Conservation (phyloP, 352 stramenopile genomes). For the Globisporangium canariense region DNA sequence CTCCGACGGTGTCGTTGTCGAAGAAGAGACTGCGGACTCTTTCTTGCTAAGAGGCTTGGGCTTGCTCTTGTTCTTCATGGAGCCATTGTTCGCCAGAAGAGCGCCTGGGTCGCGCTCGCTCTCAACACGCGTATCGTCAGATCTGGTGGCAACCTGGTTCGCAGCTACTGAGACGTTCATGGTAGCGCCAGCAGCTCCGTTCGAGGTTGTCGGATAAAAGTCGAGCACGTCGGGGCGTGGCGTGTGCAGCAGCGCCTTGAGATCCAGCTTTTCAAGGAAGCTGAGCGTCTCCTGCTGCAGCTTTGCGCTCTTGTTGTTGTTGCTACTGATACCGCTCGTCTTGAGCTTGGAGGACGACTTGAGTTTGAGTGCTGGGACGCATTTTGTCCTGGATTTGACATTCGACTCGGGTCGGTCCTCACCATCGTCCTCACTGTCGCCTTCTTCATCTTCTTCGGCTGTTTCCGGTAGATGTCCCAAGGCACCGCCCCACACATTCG, state of each 20-base stretch:
- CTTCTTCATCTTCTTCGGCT: slow-evolving; percentile 17
- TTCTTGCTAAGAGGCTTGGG: not conserved
- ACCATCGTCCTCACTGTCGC: slow-evolving; percentile 24
- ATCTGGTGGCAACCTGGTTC: not conserved
- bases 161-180: too few relatives aligned
- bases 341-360: not conserved
- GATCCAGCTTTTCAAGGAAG: slow-evolving; percentile 59
- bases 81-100: not conserved
- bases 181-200: slow-evolving; percentile 1
- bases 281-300: slow-evolving; percentile 46
- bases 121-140: slow-evolving; percentile 9
- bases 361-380: not conserved
- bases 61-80: not conserved
- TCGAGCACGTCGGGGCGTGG: slow-evolving; percentile 51
- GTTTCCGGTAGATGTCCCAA: slow-evolving; percentile 10
- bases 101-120: not conserved
- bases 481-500: slow-evolving; percentile 2
- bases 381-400: not conserved
- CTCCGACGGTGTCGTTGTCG: not conserved
- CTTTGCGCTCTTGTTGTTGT: slow-evolving; percentile 13
- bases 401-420: slow-evolving; percentile 1
- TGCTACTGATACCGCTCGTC: slow-evolving; percentile 3
- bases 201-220: slow-evolving; percentile 27
- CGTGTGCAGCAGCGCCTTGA: slow-evolving; percentile 59
- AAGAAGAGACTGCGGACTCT: not conserved